These are phyloP conservation scores for Lotus japonicus DNA, from an alignment of 306 rosid species.

Conservation along the genomic window DNA sequence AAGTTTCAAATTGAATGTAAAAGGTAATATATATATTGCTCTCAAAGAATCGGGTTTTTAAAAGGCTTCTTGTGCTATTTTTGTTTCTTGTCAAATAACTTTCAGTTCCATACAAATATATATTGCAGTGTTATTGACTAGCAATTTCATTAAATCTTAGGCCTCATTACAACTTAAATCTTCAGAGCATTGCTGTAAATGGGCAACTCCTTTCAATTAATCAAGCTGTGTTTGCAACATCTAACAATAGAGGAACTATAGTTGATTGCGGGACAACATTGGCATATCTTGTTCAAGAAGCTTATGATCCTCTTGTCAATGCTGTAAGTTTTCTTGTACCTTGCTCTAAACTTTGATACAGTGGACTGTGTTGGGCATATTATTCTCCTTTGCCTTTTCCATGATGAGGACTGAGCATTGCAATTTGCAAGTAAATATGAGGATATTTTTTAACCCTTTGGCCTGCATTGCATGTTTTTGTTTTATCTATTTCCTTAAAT, in stretches of 20 bases:
- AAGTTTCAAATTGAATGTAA: not conserved
- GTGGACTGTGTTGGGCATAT: not conserved
- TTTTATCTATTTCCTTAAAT: not conserved
- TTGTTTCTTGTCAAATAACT: not conserved
- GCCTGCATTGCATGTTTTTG: not conserved
- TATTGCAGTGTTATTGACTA: slow-evolving; percentile 22
- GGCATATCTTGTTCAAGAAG: slow-evolving; percentile 84
- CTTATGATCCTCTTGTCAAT: slow-evolving; percentile 69
- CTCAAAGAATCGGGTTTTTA: not conserved
- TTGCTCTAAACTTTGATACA: not conserved
- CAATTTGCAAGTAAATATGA: not conserved
- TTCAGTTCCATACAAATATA: slow-evolving; percentile 8
- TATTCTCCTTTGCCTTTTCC: slow-evolving; percentile 9
- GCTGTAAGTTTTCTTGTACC: slow-evolving; percentile 54
- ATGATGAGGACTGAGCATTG: not conserved
- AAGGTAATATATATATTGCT: not conserved
- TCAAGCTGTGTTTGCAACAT: slow-evolving; percentile 62
- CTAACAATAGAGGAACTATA: slow-evolving; percentile 72
- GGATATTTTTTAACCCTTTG: not conserved
- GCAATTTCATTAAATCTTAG: slow-evolving; percentile 40
- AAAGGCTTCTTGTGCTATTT: slow-evolving; percentile 16
- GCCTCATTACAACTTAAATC: slow-evolving; percentile 89
- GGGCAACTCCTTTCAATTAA: slow-evolving; percentile 75
- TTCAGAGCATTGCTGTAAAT: slow-evolving; percentile 74
- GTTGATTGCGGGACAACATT: slow-evolving; percentile 88